Evolutionary conservation across 192 early-diverging fungal species (phyloP), one percentile per base, ranked within the genome.

Genomic region (Phlyctochytrium bullatum): DNA sequence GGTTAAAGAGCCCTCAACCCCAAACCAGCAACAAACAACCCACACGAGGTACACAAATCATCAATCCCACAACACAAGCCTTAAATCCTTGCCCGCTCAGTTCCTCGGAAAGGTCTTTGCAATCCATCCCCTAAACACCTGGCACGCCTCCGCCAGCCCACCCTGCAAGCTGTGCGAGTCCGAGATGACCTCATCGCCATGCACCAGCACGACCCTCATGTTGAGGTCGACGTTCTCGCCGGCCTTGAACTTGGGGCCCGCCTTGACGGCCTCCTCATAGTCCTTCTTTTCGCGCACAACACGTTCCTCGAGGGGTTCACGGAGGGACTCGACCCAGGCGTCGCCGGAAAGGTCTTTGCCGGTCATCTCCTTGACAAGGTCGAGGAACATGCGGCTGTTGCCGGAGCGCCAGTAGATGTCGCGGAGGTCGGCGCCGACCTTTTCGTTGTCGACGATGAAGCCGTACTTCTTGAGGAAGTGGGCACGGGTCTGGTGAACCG

Each of bases 381-480:
- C 68, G 23, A 76, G 47, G 61, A 76, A 76, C 61, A 67, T 71
- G 30, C 62, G 33, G 28, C 25, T 33, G 69, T 76, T 76, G 17
- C 74, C 74, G 28, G 74, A 58, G 16, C 47, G 31, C 73, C 73
- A 75, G 64, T 75, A 75, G 33, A 71, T 62, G 16, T 70, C 64
- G 29, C 40, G 52, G 52, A 75, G 54, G 27, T 75, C 73, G 17
- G 40, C 50, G 17, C 73, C 73, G 36, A 75, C 65, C 50, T 75
- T 35, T 4, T 34, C 30, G 33, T 75, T 75, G 68, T 75, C 73
- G 30, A 75, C 73, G 66, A 75, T 56, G 57, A 30, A 51, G 29
- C 73, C 73, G 69, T 75, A 75, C 34, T 69, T 75, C 6, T 56
- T 40, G 24, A 75, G 40, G 57, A 75, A 75, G 64, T 75, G 73